Percentiles rank a stretch among this genome's conserved stretches.
phyloP scores from a whole-genome alignment of 2,329 filamentous ascomycete species.

The Drechslerella stenobrocha region DNA sequence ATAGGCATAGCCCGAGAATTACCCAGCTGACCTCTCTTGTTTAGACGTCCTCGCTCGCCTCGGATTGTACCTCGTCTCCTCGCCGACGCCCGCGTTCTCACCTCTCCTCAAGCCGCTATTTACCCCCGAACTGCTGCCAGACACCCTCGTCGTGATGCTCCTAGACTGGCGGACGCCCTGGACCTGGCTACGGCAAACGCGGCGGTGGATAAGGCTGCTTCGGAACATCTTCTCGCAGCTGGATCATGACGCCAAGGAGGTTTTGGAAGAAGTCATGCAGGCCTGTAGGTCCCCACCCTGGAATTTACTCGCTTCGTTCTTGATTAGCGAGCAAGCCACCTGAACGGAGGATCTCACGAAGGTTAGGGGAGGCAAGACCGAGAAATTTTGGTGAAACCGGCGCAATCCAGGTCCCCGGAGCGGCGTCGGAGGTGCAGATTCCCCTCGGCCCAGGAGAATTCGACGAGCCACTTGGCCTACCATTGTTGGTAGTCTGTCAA shows the following conservation, averaged over 20 bases:
- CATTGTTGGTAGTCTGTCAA: conserved; percentile 92
- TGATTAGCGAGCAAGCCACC: conserved; percentile 60
- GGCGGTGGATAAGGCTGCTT: conserved; percentile 85
- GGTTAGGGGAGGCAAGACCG: conserved; percentile 51
- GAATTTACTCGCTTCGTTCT: neutral
- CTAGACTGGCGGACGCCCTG: conserved; percentile 95
- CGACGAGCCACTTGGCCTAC: conserved; percentile 84
- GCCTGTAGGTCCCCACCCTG: conserved; percentile 49
- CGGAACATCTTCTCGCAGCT: conserved; percentile 74
- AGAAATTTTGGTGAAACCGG: conserved; percentile 52
- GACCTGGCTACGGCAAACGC: conserved; percentile 84
- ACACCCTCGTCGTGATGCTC: conserved; percentile 86
- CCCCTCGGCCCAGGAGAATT: conserved; percentile 87
- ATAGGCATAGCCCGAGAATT: conserved; percentile 4
- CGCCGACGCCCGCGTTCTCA: conserved; percentile 78
- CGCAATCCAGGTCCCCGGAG: conserved; percentile 60
- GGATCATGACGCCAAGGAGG: conserved; percentile 73
- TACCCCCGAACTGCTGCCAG: conserved; percentile 78
- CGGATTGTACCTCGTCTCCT: conserved; percentile 84
- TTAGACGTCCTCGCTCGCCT: conserved; percentile 85
- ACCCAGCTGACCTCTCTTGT: neutral
- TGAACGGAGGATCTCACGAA: conserved; percentile 49
- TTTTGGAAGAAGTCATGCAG: conserved; percentile 80
- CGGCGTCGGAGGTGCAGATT: conserved; percentile 70
- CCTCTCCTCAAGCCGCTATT: conserved; percentile 81